Conservation (phyloP, 2,329 filamentous ascomycete genomes). For the Fusarium sp. region DNA sequence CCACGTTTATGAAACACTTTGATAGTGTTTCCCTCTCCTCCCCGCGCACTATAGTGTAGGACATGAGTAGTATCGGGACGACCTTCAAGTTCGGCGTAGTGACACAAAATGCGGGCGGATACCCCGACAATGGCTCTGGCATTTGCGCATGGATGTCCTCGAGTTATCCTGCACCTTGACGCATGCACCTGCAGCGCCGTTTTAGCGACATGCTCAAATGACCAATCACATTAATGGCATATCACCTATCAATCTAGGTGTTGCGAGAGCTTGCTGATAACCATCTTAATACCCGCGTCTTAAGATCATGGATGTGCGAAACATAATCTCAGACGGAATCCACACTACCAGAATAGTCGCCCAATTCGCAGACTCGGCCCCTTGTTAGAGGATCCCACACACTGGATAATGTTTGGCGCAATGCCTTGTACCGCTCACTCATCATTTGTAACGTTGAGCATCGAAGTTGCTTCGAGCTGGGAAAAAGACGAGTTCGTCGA, state of each 20-base stretch:
- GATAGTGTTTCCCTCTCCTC: conserved; percentile 14
- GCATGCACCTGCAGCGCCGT: conserved; percentile 48
- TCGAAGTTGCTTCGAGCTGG: conserved; percentile 36
- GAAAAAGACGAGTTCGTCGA: conserved; percentile 38
- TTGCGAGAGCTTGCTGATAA: conserved; percentile 44
- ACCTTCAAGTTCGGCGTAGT: conserved; percentile 29
- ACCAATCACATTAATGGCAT: conserved; percentile 37
- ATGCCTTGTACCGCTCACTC: conserved; percentile 23
- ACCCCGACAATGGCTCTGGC: conserved; percentile 35
- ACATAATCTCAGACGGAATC: conserved; percentile 49
- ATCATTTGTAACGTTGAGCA: conserved; percentile 41
- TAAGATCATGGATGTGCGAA: conserved; percentile 49
- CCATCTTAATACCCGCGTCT: conserved; percentile 42
- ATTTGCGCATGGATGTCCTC: conserved; percentile 39
- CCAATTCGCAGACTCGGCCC: conserved; percentile 40
- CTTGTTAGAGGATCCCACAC: conserved; percentile 38
- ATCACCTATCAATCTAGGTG: conserved; percentile 25
- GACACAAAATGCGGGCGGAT: conserved; percentile 29
- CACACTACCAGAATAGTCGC: conserved; percentile 40
- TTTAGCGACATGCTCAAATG: conserved; percentile 41
- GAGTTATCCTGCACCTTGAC: conserved; percentile 38
- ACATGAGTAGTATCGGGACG: conserved; percentile 20
- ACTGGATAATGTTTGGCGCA: conserved; percentile 33
- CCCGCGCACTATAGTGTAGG: conserved; percentile 1
- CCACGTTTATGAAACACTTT: conserved; percentile 30